Conservation (phyloP, 2,329 filamentous ascomycete species). For the Ramularia endophylla region DNA sequence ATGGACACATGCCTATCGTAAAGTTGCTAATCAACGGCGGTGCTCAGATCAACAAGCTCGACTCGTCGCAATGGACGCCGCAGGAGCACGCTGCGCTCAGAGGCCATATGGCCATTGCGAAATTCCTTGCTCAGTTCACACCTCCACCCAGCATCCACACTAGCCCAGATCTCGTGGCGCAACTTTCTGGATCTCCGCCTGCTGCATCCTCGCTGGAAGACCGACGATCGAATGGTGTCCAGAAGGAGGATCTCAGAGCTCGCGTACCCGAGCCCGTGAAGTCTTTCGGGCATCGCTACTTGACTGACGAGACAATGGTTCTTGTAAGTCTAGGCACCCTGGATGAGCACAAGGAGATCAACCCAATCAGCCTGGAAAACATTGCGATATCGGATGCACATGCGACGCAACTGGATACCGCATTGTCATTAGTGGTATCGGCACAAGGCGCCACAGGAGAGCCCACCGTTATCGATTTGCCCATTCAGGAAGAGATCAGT, state of each 20-base stretch:
- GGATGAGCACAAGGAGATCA: constrained; percentile 74
- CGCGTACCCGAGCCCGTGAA: constrained; percentile 71
- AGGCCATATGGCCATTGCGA: constrained; percentile 78
- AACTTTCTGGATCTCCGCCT: constrained; percentile 21
- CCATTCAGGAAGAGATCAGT: constrained; percentile 86
- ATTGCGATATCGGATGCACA: constrained; percentile 86
- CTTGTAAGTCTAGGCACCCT: constrained; percentile 90
- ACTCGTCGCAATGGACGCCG: constrained; percentile 90
- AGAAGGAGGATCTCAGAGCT: constrained; percentile 33
- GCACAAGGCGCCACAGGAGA: constrained; percentile 81
- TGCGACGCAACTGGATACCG: constrained; percentile 88
- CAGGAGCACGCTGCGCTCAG: constrained; percentile 88
- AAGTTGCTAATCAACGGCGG: constrained; percentile 72
- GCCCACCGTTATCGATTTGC: constrained; percentile 82
- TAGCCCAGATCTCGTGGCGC: constrained; percentile 23
- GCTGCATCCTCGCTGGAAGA: constrained; percentile 51
- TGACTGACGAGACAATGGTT: constrained; percentile 82
- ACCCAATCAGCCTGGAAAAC: constrained; percentile 78
- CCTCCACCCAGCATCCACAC: constrained; percentile 30
- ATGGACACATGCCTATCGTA: constrained; percentile 71
- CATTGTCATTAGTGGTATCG: constrained; percentile 83
- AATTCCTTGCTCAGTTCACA: constrained; percentile 56
- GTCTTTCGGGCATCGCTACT: constrained; percentile 91
- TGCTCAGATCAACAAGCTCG: constrained; percentile 65
- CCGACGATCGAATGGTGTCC: constrained; percentile 34